Conservation (phyloP, 352 stramenopile genomes). For the Aphanomyces stellatus region DNA sequence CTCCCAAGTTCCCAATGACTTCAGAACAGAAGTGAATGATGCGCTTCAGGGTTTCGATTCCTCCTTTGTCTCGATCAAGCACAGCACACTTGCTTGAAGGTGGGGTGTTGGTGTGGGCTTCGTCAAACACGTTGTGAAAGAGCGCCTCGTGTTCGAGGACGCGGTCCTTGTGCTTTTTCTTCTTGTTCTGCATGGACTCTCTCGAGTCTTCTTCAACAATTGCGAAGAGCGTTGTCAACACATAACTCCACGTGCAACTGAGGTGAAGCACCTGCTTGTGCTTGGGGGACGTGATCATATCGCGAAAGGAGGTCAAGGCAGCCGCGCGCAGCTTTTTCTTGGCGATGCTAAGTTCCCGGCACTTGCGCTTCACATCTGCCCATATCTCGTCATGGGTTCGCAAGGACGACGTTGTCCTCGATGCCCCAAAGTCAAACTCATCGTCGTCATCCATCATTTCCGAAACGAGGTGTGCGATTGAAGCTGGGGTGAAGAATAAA, state of each 20-base stretch:
- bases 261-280: constrained; percentile 9
- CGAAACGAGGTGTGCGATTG: constrained; percentile 42
- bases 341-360: neutral
- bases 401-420: neutral
- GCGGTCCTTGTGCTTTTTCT: neutral
- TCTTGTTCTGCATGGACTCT: constrained; percentile 1
- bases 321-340: constrained; percentile 6
- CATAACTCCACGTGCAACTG: constrained; percentile 4
- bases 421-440: neutral
- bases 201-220: constrained; percentile 1
- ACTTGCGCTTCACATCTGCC: neutral
- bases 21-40: neutral
- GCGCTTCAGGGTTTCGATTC: neutral
- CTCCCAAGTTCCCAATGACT: neutral
- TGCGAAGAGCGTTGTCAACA: constrained; percentile 5
- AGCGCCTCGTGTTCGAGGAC: neutral
- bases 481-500: no score
- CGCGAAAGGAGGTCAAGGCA: neutral
- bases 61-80: neutral
- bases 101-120: neutral
- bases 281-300: neutral
- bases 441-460: neutral
- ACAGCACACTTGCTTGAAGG: neutral
- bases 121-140: neutral
- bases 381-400: constrained; percentile 9